A percentile compares a stretch with the other conserved stretches of the same genome.
phyloP scores from a whole-genome alignment of 495 filamentous ascomycete genomes.

The Lophium mytilinum region DNA sequence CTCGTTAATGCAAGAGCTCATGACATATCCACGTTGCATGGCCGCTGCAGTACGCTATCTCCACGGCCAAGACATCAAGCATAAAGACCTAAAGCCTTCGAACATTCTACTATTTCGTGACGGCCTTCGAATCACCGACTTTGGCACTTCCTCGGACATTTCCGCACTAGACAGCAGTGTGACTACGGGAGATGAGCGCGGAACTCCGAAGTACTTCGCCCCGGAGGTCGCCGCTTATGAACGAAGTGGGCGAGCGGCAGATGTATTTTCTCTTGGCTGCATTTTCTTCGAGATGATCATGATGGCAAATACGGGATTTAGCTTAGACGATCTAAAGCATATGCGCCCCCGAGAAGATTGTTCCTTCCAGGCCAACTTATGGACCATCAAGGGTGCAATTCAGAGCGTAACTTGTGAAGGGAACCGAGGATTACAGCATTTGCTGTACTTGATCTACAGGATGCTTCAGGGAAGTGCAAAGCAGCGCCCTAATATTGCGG shows the following conservation, averaged over 20 bases:
- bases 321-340: too few relatives aligned
- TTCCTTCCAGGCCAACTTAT: too few relatives aligned
- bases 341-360: too few relatives aligned
- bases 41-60: neutral
- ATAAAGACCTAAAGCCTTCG: conserved; percentile 3
- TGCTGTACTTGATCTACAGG: too few relatives aligned
- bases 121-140: conserved; percentile 1
- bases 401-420: too few relatives aligned
- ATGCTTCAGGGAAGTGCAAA: too few relatives aligned
- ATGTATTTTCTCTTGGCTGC: conserved; percentile 6
- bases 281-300: neutral
- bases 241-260: neutral
- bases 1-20: too few relatives aligned
- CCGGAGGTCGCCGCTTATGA: conserved; percentile 1
- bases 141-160: conserved; percentile 2
- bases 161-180: neutral
- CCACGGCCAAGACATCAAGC: neutral
- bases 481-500: too few relatives aligned
- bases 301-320: too few relatives aligned
- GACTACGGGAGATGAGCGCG: neutral
- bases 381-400: too few relatives aligned
- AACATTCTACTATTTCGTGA: neutral
- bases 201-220: neutral
- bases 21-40: too few relatives aligned
- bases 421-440: too few relatives aligned